phyloP scores from a whole-genome alignment of 2,329 filamentous ascomycete genomes.

The Fusarium abutilonis region DNA sequence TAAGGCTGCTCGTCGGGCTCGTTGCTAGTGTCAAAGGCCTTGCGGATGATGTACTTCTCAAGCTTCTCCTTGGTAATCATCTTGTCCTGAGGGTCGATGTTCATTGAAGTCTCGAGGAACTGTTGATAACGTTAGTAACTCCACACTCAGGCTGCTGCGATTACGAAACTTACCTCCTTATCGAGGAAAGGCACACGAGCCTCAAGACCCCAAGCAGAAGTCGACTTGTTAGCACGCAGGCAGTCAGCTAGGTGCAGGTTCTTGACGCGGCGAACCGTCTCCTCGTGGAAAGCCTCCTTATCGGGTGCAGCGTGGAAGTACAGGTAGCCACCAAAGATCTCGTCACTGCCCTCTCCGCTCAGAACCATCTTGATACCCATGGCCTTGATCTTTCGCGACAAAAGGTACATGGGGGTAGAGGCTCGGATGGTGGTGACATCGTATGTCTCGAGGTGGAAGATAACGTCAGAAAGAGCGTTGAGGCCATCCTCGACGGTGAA shows the following conservation, averaged over 20 bases:
- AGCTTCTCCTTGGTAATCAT: constrained; percentile 90
- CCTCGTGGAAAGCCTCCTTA: constrained; percentile 92
- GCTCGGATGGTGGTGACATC: constrained; percentile 98
- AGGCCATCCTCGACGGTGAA: constrained; percentile 98
- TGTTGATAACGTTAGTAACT: constrained; percentile 49
- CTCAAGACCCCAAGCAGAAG: constrained; percentile 96
- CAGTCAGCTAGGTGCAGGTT: constrained; percentile 97
- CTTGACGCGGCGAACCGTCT: constrained; percentile 94
- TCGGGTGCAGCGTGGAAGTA: constrained; percentile 97
- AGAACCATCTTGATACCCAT: constrained; percentile 99
- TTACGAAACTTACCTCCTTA: constrained; percentile 70
- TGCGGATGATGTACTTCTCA: constrained; percentile 98
- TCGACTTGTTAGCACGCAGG: constrained; percentile 98
- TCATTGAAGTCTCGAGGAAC: constrained; percentile 94
- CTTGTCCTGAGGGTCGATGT: constrained; percentile 93
- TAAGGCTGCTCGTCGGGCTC: constrained; percentile 85
- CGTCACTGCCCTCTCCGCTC: constrained; percentile 94
- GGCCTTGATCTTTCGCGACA: constrained; percentile 98
- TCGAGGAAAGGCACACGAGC: constrained; percentile 98
- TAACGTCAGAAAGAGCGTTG: constrained; percentile 95
- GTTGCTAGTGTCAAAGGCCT: constrained; percentile 93
- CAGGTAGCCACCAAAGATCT: constrained; percentile 98
- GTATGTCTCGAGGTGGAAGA: constrained; percentile 97
- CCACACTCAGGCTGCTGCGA: background rate
- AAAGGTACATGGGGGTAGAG: constrained; percentile 97